Evolutionary conservation across 176 grass and related monocot species (phyloP).

Genomic region (Carex littledalei): DNA sequence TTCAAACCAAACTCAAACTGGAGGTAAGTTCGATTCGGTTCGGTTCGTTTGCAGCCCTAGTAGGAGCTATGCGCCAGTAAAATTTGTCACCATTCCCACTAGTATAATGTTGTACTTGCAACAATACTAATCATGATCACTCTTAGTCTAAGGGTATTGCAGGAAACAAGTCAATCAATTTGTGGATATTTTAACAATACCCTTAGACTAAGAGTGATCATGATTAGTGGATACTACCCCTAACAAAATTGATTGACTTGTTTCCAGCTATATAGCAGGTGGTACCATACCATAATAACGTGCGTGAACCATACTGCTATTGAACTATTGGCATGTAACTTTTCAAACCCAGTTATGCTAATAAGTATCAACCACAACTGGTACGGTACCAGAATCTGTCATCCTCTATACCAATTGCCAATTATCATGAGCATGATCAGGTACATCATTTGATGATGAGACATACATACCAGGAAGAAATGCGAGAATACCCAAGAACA

Average conservation of each 20-base stretch:
- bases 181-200: too few relatives aligned
- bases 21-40: too few relatives aligned
- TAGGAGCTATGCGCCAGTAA: too few relatives aligned
- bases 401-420: background rate
- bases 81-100: background rate
- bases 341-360: background rate
- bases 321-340: background rate
- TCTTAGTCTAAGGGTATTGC: background rate
- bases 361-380: background rate
- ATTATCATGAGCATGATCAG: background rate
- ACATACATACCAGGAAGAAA: constrained; percentile 85
- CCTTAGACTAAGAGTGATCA: too few relatives aligned
- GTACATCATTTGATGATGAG: background rate
- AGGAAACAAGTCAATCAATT: too few relatives aligned
- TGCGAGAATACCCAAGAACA: constrained; percentile 74
- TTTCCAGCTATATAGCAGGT: background rate
- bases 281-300: background rate
- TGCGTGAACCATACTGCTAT: background rate
- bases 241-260: background rate
- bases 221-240: too few relatives aligned
- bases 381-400: background rate
- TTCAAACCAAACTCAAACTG: too few relatives aligned
- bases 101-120: background rate
- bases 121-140: background rate
- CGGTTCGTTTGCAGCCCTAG: too few relatives aligned